Evolutionary conservation across 805 yeast species (phyloP).

Genomic region (Schwanniomyces vanrijiae): DNA sequence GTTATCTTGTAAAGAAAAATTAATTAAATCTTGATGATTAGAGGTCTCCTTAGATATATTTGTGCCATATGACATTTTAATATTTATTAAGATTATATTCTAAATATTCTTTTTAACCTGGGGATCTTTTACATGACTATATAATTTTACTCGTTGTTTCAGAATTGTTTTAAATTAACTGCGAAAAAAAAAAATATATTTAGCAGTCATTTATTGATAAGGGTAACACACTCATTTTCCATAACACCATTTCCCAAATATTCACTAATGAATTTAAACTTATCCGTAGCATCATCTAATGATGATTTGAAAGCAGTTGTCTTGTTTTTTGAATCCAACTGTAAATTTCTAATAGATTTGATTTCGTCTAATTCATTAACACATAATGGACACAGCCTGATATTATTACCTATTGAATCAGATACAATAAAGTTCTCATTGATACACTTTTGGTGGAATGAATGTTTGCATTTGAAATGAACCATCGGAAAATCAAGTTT

Average conservation of each 20-base stretch:
- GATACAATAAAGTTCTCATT: constrained; percentile 41
- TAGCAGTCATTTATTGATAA: constrained; percentile 3
- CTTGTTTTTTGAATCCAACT: constrained; percentile 60
- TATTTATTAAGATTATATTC: background rate
- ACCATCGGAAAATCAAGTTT: constrained; percentile 74
- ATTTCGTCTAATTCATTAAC: constrained; percentile 68
- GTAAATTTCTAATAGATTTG: constrained; percentile 55
- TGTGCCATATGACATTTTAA: background rate
- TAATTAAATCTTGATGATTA: background rate
- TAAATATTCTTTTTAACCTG: background rate
- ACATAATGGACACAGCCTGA: constrained; percentile 68
- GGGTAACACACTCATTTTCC: constrained; percentile 40
- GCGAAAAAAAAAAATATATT: constrained; percentile 2
- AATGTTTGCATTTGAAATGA: constrained; percentile 84
- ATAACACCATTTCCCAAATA: constrained; percentile 88
- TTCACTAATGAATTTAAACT: constrained; percentile 74
- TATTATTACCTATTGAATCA: constrained; percentile 6
- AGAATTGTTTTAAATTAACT: constrained; percentile 4
- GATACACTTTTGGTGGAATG: constrained; percentile 81
- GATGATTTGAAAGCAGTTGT: constrained; percentile 61
- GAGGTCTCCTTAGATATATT: background rate
- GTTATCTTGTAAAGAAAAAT: background rate
- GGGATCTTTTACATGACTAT: background rate
- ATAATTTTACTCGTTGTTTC: constrained; percentile 1
- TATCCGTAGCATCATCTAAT: constrained; percentile 53